phyloP scores from a whole-genome alignment of 1,139 yeast genomes.

The Suhomyces wounanorum region DNA sequence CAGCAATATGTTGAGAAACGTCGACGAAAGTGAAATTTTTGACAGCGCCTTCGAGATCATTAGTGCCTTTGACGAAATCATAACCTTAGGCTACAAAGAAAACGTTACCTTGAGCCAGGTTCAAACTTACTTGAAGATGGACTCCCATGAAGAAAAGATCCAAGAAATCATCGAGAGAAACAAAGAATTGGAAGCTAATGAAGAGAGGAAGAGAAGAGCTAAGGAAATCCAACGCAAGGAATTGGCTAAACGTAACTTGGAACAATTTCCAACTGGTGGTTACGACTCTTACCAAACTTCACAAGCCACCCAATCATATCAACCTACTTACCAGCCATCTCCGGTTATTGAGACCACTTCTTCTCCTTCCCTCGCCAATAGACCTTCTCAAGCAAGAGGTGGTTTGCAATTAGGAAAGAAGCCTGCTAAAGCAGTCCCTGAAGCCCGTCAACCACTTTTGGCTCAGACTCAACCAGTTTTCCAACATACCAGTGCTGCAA shows the following conservation, averaged over 20 bases:
- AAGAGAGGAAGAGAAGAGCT: constrained; percentile 94
- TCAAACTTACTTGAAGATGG: constrained; percentile 92
- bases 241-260: constrained; percentile 61
- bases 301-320: constrained; percentile 27
- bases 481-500: constrained; percentile 21
- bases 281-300: constrained; percentile 27
- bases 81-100: constrained; percentile 88
- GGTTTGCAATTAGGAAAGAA: constrained; percentile 85
- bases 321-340: constrained; percentile 40
- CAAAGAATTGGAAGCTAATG: constrained; percentile 95
- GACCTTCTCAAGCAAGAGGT: constrained; percentile 51
- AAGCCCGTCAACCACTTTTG: constrained; percentile 49
- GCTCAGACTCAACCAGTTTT: constrained; percentile 28
- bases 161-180: constrained; percentile 97
- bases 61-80: constrained; percentile 92
- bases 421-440: constrained; percentile 32
- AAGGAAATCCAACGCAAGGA: constrained; percentile 92
- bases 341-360: constrained; percentile 23
- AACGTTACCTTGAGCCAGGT: constrained; percentile 82
- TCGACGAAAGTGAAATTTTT: constrained; percentile 83
- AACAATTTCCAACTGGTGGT: constrained; percentile 23
- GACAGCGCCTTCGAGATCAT: constrained; percentile 86
- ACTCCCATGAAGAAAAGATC: constrained; percentile 96
- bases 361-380: constrained; percentile 10
- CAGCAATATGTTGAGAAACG: constrained; percentile 66